Evolutionary conservation across 1,139 yeast species (phyloP).

Genomic region (Suhomyces bribrorum): DNA sequence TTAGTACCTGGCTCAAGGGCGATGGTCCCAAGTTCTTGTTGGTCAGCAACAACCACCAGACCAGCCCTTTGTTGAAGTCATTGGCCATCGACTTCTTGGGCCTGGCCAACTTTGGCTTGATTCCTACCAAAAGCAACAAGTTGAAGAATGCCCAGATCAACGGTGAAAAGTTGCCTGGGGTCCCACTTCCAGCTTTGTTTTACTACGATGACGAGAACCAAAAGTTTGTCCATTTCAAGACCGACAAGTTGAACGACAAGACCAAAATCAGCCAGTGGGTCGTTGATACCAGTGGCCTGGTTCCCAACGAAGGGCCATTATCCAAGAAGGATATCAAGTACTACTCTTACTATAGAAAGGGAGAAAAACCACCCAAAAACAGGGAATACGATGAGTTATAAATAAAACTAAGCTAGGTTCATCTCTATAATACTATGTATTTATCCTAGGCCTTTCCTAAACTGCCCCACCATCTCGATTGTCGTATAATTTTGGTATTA

Average conservation of each 20-base stretch:
- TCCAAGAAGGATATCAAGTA: conserved; percentile 37
- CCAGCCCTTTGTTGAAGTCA: conserved; percentile 67
- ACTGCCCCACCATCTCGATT: no score
- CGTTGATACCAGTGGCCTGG: conserved; percentile 24
- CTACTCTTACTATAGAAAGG: conserved; percentile 32
- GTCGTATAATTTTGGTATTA: no score
- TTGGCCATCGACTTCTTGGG: conserved; percentile 73
- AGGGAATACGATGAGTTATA: conserved; percentile 41
- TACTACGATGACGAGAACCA: conserved; percentile 26
- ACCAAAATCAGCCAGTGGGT: conserved; percentile 39
- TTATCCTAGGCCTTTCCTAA: not conserved
- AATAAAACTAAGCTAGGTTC: not conserved
- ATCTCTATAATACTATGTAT: not conserved
- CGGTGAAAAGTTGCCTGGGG: conserved; percentile 23
- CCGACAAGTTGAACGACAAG: conserved; percentile 34
- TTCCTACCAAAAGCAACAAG: conserved; percentile 17
- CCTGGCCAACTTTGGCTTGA: conserved; percentile 31
- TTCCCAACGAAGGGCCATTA: conserved; percentile 43
- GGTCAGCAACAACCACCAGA: conserved; percentile 46
- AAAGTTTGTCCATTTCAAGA: conserved; percentile 24
- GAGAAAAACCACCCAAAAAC: conserved; percentile 26
- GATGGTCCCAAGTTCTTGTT: conserved; percentile 37
- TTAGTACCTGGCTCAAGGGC: conserved; percentile 28
- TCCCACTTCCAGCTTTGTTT: conserved; percentile 31
- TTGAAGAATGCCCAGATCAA: conserved; percentile 19